phyloP scores from a whole-genome alignment of 257 asterid species.

The Petunia secreta region DNA sequence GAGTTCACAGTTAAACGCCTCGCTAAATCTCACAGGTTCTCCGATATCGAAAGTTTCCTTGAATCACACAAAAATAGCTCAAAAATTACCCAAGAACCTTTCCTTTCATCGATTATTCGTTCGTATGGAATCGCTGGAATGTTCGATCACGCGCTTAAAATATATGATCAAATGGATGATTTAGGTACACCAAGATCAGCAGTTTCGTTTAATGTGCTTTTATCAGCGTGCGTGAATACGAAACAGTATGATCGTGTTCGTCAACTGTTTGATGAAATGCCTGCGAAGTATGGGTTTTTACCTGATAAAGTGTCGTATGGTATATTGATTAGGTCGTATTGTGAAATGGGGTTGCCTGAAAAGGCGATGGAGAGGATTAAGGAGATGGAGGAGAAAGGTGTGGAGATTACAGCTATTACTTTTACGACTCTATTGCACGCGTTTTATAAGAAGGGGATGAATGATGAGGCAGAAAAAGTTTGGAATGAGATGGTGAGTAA shows the following conservation, averaged over 20 bases:
- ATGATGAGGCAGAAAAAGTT: conserved; percentile 60
- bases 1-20: conserved; percentile 75
- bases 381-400: conserved; percentile 65
- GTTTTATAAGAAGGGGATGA: conserved; percentile 54
- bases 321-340: conserved; percentile 64
- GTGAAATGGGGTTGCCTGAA: conserved; percentile 64
- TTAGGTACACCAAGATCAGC: conserved; percentile 74
- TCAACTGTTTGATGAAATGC: conserved; percentile 57
- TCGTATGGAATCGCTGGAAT: conserved; percentile 78
- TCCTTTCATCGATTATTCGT: conserved; percentile 69
- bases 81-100: conserved; percentile 65
- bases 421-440: conserved; percentile 60
- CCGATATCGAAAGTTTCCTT: conserved; percentile 66
- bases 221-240: conserved; percentile 50
- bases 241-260: conserved; percentile 57
- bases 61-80: conserved; percentile 75
- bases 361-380: conserved; percentile 53
- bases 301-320: conserved; percentile 76
- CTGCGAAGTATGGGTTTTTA: conserved; percentile 49
- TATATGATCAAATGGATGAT: conserved; percentile 63
- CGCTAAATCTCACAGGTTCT: conserved; percentile 62
- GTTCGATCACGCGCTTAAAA: conserved; percentile 66
- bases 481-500: conserved; percentile 69
- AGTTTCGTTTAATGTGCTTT: conserved; percentile 70
- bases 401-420: conserved; percentile 43